These are phyloP conservation scores for Mucor piriformis DNA, from an alignment of 371 early-diverging fungal genomes.

Conservation along the genomic window DNA sequence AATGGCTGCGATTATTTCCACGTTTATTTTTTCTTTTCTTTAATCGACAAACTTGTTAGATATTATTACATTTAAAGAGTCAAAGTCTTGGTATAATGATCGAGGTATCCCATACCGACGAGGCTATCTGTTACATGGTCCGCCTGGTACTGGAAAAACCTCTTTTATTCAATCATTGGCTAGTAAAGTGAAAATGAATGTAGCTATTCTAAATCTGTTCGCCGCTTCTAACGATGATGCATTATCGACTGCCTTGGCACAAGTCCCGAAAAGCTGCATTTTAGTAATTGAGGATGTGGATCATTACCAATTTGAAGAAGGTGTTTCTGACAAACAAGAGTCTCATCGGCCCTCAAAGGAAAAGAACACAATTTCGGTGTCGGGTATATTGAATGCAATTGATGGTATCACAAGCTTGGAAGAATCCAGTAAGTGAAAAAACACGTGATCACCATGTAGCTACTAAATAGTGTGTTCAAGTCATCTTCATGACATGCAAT, in stretches of 20 bases:
- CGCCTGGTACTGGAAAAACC: conserved; percentile 71
- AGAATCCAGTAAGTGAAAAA: conserved; percentile 37
- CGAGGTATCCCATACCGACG: conserved; percentile 92
- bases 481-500: conserved; percentile 96
- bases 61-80: conserved; percentile 27
- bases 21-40: too few species aligned
- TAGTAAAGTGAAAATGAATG: conserved; percentile 85
- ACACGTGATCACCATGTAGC: neutral
- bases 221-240: conserved; percentile 87
- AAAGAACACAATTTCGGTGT: conserved; percentile 15
- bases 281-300: conserved; percentile 97
- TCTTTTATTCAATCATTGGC: conserved; percentile 74
- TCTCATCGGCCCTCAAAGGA: neutral
- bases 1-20: too few species aligned
- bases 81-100: conserved; percentile 79
- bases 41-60: conserved; percentile 10
- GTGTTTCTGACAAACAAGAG: conserved; percentile 32
- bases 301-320: conserved; percentile 41
- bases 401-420: conserved; percentile 79
- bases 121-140: conserved; percentile 71
- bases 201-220: conserved; percentile 85
- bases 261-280: conserved; percentile 84
- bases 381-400: conserved; percentile 72
- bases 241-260: conserved; percentile 79
- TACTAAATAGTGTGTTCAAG: conserved; percentile 7